These are phyloP conservation scores for Solidago caesia DNA, from an alignment of 129 eudicot genomes.

Conservation along the genomic window DNA sequence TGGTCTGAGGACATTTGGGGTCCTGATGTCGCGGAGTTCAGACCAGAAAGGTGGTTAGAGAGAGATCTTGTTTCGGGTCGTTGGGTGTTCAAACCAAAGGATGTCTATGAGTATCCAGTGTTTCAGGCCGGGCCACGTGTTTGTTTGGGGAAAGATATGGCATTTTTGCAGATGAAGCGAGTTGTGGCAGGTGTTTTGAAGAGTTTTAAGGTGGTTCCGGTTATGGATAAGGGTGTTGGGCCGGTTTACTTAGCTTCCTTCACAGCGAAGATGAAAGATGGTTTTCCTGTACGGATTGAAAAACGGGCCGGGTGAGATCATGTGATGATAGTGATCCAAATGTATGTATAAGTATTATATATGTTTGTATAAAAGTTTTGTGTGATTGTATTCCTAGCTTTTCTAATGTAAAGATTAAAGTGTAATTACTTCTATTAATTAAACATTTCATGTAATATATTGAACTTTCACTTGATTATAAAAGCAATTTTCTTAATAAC, in stretches of 20 bases:
- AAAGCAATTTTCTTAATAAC: too few species aligned
- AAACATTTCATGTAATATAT: too few species aligned
- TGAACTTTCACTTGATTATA: too few species aligned
- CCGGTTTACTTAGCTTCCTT: conserved; percentile 41
- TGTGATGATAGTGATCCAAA: not conserved
- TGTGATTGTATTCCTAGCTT: too few species aligned
- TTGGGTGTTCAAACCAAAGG: conserved; percentile 42
- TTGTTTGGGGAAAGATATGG: conserved; percentile 75
- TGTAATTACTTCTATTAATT: too few species aligned
- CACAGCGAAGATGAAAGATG: conserved; percentile 51
- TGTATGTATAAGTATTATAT: too few species aligned
- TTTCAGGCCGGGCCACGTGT: conserved; percentile 75
- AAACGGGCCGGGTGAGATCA: conserved; percentile 23
- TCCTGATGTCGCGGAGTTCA: conserved; percentile 48
- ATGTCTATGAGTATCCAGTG: conserved; percentile 53
- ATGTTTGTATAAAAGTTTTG: too few species aligned
- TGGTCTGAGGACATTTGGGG: conserved; percentile 65
- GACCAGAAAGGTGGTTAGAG: conserved; percentile 69
- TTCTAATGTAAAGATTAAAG: too few species aligned
- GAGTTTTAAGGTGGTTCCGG: conserved; percentile 54
- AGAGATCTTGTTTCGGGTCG: conserved; percentile 24
- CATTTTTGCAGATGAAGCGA: conserved; percentile 74
- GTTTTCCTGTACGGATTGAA: conserved; percentile 49
- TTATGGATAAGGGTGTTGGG: conserved; percentile 30
- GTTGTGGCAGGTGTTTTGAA: conserved; percentile 48